Base-by-base conservation (phyloP, 495 filamentous ascomycete genomes). In the Penicillium goetzii region DNA sequence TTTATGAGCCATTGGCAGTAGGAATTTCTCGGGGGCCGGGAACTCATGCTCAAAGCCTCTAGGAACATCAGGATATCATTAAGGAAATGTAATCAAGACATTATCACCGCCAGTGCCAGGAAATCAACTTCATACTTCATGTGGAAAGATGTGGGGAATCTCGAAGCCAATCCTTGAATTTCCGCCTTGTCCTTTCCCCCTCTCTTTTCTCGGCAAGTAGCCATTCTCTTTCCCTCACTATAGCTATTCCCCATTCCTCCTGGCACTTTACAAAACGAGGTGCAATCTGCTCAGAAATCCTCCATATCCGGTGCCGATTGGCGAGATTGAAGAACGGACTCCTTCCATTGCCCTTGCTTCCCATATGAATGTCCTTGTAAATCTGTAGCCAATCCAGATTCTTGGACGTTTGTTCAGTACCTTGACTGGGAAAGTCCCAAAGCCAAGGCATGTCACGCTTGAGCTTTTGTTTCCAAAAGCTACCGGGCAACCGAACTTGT, bases 401-500 rank as follows among this genome's bases (percentile, higher is more conserved):
- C 14, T 30, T 9, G 2, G 15, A 17, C 4, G 12, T 30, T 33
- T 19, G 23, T 10, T 43, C 25, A 2, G 12, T 1, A 10, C 2
- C 3, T 10, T 43, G 34, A 19, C 6, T 12, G 0, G 52, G 52
- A 2, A 57, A 57, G 8, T 57, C 55, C 23, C 34, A 57, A 23
- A 57, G 34, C 55, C 55, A 57, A 19, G 55, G 55, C 55, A 57
- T 41, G 55, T 57, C 34, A 19, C 3, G 38, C 17, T 21, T n/a
- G 32, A 57, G 23, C 17, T 57, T 57, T 23, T 57, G 17, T 14
- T 32, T 57, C 55, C 55, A 57, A 19, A 57, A 57, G 17, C 34
- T 17, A 32, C 8, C 21, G 17, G n/a, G 15, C 6, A 57, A 30
- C 6, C 32, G 32, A 1, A 28, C 12, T 4, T 12, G 11, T 17